A percentile compares a stretch with the other conserved stretches of the same genome.
These are phyloP conservation scores for Neopestalotiopsis clavispora DNA, from an alignment of 2,329 filamentous ascomycete genomes.

Conservation along the genomic window DNA sequence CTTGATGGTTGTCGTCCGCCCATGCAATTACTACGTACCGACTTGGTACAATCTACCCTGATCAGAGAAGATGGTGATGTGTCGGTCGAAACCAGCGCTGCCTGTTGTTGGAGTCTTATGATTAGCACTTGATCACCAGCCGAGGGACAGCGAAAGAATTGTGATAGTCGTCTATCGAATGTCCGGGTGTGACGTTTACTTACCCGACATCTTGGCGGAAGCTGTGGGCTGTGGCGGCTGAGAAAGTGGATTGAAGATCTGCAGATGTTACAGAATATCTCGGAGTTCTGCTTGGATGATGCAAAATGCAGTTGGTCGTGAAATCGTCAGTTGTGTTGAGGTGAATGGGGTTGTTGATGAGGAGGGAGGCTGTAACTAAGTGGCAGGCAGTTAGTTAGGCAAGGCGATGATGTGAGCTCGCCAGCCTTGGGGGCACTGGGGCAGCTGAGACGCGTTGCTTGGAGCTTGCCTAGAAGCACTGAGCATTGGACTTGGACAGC, in stretches of 20 bases:
- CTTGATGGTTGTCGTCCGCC: not conserved
- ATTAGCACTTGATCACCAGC: constrained; percentile 30
- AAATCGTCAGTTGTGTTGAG: not conserved
- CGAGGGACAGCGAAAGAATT: constrained; percentile 18
- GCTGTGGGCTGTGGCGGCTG: not conserved
- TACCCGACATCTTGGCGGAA: constrained; percentile 56
- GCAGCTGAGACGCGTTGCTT: constrained; percentile 32
- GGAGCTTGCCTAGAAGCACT: constrained; percentile 39
- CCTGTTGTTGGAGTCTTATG: constrained; percentile 50
- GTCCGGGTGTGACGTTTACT: constrained; percentile 33
- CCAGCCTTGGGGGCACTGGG: constrained; percentile 32
- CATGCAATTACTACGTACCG: constrained; percentile 66
- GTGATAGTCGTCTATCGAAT: constrained; percentile 20
- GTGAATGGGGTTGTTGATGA: constrained; percentile 4
- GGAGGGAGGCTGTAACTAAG: constrained; percentile 5
- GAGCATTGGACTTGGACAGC: not conserved
- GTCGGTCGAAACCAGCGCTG: constrained; percentile 92
- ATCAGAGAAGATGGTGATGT: constrained; percentile 99
- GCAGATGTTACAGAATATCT: not conserved
- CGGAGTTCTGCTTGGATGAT: not conserved
- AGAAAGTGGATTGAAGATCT: not conserved
- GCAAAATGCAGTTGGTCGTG: not conserved
- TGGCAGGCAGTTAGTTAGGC: constrained; percentile 7
- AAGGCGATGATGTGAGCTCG: constrained; percentile 19
- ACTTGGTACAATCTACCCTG: constrained; percentile 99